Evolutionary conservation across 2,329 filamentous ascomycete species (phyloP).

Genomic region (Neopestalotiopsis sp.): DNA sequence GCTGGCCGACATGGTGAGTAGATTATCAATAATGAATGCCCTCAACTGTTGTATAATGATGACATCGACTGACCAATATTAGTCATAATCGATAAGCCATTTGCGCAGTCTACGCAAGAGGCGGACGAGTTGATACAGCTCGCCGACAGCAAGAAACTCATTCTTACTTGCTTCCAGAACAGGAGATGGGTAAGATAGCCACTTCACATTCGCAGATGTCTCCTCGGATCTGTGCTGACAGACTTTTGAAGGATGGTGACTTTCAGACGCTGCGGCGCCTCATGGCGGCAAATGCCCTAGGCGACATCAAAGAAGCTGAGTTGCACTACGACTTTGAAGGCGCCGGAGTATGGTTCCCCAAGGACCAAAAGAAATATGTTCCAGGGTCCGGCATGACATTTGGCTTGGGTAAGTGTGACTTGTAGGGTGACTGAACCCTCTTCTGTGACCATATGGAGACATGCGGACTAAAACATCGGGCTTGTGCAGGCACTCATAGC

Average conservation of each 20-base stretch:
- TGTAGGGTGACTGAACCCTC: no score
- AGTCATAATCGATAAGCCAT: not conserved
- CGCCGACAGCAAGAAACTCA: not conserved
- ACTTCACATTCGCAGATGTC: no score
- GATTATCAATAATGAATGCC: not conserved
- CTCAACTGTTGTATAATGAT: not conserved
- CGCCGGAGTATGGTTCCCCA: not conserved
- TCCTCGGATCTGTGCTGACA: accelerated
- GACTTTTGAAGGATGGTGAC: not conserved
- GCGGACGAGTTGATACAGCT: not conserved
- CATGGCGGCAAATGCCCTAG: not conserved
- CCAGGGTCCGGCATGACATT: not conserved
- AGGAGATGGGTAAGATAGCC: not conserved
- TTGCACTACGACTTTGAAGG: not conserved
- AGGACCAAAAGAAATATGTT: not conserved
- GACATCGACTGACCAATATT: not conserved
- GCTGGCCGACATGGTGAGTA: not conserved
- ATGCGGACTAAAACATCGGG: no score
- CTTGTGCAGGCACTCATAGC: not conserved
- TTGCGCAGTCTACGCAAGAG: not conserved
- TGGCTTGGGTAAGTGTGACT: not conserved
- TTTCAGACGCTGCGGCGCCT: not conserved
- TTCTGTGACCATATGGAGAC: no score
- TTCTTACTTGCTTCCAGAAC: not conserved
- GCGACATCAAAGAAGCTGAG: not conserved